Evolutionary conservation across 495 filamentous ascomycete genomes (phyloP).

Genomic region (Podospora bellae-mahoneyi): DNA sequence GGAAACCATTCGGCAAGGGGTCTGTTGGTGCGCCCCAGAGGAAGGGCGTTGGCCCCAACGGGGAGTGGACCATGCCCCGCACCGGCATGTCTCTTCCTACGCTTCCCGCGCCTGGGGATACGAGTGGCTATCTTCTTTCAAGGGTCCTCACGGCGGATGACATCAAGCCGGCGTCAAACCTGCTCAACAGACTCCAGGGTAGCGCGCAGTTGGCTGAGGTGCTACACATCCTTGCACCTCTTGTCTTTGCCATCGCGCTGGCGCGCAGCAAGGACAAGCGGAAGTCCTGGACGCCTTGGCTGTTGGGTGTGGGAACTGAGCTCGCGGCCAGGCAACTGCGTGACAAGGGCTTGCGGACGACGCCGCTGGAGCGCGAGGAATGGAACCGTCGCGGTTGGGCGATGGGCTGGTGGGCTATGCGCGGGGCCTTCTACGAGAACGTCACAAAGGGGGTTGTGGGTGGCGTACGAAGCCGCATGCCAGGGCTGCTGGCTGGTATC

Average conservation of each 20-base stretch:
- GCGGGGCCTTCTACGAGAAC: conserved; percentile 94
- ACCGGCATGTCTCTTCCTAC: conserved; percentile 80
- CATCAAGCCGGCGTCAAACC: conserved; percentile 80
- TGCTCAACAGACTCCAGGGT: conserved; percentile 74
- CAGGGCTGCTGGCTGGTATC: conserved; percentile 75
- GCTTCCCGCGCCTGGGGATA: conserved; percentile 73
- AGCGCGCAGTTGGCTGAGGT: conserved; percentile 73
- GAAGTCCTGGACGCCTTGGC: conserved; percentile 79
- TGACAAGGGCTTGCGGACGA: conserved; percentile 71
- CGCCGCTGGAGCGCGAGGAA: conserved; percentile 84
- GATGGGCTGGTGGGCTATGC: conserved; percentile 91
- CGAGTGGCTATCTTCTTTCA: conserved; percentile 80
- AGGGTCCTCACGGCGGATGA: conserved; percentile 94
- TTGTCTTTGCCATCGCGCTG: conserved; percentile 84
- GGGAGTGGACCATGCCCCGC: conserved; percentile 90
- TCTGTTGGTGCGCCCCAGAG: background rate
- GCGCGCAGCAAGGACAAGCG: conserved; percentile 60
- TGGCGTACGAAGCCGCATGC: conserved; percentile 69
- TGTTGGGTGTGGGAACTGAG: conserved; percentile 82
- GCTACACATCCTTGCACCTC: conserved; percentile 85
- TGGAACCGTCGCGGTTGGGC: conserved; percentile 80
- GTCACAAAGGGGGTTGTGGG: conserved; percentile 75
- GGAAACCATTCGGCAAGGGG: conserved; percentile 2
- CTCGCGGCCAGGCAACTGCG: conserved; percentile 79
- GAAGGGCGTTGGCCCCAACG: conserved; percentile 29